phyloP scores from a whole-genome alignment of 2,329 filamentous ascomycete genomes.

The Penicillium sp. region DNA sequence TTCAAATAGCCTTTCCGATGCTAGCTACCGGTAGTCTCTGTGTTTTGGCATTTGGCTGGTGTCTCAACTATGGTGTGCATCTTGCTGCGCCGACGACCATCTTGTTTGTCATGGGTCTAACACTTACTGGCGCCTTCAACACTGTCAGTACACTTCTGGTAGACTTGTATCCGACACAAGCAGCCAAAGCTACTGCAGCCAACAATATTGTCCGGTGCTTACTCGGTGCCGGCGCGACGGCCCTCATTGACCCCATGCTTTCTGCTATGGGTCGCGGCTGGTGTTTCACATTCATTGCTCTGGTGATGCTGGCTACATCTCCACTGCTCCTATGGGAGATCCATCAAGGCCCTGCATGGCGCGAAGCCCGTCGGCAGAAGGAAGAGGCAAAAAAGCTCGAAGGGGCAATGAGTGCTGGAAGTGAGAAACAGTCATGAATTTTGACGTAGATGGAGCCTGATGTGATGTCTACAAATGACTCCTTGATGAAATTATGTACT shows the following conservation, averaged over 20 bases:
- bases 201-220: conserved; percentile 51
- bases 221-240: conserved; percentile 49
- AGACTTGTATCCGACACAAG: conserved; percentile 47
- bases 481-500: not conserved
- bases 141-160: conserved; percentile 53
- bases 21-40: conserved; percentile 34
- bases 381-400: conserved; percentile 25
- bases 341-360: conserved; percentile 48
- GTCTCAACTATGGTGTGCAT: conserved; percentile 37
- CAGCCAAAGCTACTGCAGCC: conserved; percentile 49
- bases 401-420: not conserved
- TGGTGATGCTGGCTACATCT: conserved; percentile 42
- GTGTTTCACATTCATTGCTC: conserved; percentile 47
- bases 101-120: conserved; percentile 46
- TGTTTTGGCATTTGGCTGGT: conserved; percentile 49
- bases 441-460: not conserved
- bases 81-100: conserved; percentile 43
- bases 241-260: conserved; percentile 49
- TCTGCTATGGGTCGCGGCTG: conserved; percentile 34
- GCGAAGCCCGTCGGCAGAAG: conserved; percentile 43
- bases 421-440: conserved; percentile 1
- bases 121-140: conserved; percentile 48
- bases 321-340: conserved; percentile 49
- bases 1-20: conserved; percentile 47
- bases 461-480: too few relatives aligned